Evolutionary conservation across 179 eudicot species (phyloP).

Genomic region (Camellia oleifera): DNA sequence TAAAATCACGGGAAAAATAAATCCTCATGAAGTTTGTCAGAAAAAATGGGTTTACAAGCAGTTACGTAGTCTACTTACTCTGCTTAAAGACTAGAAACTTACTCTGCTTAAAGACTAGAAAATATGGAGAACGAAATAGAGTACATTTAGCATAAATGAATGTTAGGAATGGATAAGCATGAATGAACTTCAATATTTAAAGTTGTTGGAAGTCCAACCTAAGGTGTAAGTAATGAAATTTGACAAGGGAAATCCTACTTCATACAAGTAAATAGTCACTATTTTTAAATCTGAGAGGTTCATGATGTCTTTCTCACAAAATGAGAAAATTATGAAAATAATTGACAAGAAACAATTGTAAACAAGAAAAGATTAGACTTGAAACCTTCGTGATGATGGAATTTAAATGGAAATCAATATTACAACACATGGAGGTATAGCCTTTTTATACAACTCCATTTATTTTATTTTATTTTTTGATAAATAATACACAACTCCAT

Average conservation of each 20-base stretch:
- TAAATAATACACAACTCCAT: no score
- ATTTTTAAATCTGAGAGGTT: neutral
- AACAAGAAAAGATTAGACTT: no score
- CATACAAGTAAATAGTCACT: neutral
- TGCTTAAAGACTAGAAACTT: no score
- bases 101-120: no score
- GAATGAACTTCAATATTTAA: neutral
- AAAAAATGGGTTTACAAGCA: neutral
- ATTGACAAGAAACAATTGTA: no score
- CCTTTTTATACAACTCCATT: no score
- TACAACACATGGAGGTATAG: no score
- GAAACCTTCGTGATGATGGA: no score
- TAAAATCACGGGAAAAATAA: constrained; percentile 24
- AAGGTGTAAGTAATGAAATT: neutral
- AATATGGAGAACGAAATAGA: neutral
- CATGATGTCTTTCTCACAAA: no score
- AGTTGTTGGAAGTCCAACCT: neutral
- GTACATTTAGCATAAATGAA: neutral
- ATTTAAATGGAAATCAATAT: no score
- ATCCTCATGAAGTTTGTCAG: constrained; percentile 8
- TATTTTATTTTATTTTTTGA: neutral
- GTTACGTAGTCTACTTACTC: no score
- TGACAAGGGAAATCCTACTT: neutral
- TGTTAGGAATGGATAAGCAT: neutral
- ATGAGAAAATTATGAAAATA: no score